Percentiles rank a stretch among this genome's conserved stretches.
These are phyloP conservation scores for Elongisporangium prolatum DNA, from an alignment of 352 stramenopile genomes.

Conservation along the genomic window DNA sequence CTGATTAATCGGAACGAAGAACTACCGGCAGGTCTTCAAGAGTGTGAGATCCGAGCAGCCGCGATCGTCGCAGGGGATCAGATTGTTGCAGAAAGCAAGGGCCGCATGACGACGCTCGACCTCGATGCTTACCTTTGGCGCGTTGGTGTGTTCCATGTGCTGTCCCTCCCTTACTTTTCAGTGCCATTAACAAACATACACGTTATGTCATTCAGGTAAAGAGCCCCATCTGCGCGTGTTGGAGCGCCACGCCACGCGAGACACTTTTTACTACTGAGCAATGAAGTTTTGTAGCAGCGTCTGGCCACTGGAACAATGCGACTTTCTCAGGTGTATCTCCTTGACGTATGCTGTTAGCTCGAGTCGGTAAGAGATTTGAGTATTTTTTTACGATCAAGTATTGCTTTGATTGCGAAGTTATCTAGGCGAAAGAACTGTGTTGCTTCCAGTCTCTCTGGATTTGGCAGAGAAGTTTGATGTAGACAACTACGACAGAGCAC, in stretches of 20 bases:
- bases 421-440: neutral
- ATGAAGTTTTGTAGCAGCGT: neutral
- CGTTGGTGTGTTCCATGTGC: conserved; percentile 22
- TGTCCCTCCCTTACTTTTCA: neutral
- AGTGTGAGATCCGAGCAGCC: conserved; percentile 65
- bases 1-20: conserved; percentile 45
- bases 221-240: conserved; percentile 57
- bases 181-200: neutral
- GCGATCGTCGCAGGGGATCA: conserved; percentile 62
- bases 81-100: conserved; percentile 54
- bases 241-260: conserved; percentile 66
- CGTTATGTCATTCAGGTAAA: conserved; percentile 32
- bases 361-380: neutral
- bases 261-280: conserved; percentile 66
- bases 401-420: neutral
- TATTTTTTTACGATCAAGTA: neutral
- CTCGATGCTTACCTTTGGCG: conserved; percentile 75
- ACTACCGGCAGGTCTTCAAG: conserved; percentile 31
- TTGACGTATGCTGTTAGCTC: neutral
- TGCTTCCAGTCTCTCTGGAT: neutral
- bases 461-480: neutral
- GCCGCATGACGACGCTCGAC: conserved; percentile 33
- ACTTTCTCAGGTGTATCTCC: too few relatives aligned
- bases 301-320: too few relatives aligned
- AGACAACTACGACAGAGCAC: neutral